Evolutionary conservation across 345 rosid genomes (phyloP).

Genomic region (Arabis alpina): DNA sequence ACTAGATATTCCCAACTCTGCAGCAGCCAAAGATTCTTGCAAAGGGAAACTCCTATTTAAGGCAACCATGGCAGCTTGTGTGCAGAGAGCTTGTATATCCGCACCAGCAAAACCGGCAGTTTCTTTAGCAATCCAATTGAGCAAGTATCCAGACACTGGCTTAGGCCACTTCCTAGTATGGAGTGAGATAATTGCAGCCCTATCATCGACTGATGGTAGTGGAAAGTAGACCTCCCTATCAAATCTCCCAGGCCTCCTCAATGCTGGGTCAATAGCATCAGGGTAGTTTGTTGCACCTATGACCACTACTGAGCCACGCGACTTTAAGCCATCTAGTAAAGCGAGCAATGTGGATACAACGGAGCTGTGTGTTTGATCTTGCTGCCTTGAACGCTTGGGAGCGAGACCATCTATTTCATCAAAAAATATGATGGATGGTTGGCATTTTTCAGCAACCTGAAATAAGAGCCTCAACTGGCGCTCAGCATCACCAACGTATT

Average conservation of each 20-base stretch:
- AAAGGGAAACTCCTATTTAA: slow-evolving; percentile 94
- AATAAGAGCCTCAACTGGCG: slow-evolving; percentile 97
- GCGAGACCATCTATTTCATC: slow-evolving; percentile 99
- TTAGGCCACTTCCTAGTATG: slow-evolving; percentile 95
- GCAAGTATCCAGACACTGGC: slow-evolving; percentile 79
- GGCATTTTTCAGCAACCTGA: slow-evolving; percentile 98
- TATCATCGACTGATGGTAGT: slow-evolving; percentile 78
- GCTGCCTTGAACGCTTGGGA: slow-evolving; percentile 86
- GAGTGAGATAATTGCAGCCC: slow-evolving; percentile 90
- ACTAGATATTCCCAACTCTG: slow-evolving; percentile 57
- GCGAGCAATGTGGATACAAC: slow-evolving; percentile 98
- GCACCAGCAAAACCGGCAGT: slow-evolving; percentile 98
- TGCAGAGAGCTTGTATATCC: slow-evolving; percentile 96
- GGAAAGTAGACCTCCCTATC: slow-evolving; percentile 97
- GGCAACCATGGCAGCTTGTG: slow-evolving; percentile 88
- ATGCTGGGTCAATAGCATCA: slow-evolving; percentile 97
- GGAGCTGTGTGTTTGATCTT: slow-evolving; percentile 98
- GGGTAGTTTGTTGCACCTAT: slow-evolving; percentile 99
- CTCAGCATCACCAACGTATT: slow-evolving; percentile 99
- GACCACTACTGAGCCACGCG: slow-evolving; percentile 97
- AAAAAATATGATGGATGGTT: slow-evolving; percentile 94
- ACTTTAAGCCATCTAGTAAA: slow-evolving; percentile 91
- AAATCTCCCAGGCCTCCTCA: slow-evolving; percentile 98
- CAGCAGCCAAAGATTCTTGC: slow-evolving; percentile 77
- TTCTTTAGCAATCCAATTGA: slow-evolving; percentile 81